phyloP scores from a whole-genome alignment of 1,284 basidiomycete genomes.

The Agaricales sp. region DNA sequence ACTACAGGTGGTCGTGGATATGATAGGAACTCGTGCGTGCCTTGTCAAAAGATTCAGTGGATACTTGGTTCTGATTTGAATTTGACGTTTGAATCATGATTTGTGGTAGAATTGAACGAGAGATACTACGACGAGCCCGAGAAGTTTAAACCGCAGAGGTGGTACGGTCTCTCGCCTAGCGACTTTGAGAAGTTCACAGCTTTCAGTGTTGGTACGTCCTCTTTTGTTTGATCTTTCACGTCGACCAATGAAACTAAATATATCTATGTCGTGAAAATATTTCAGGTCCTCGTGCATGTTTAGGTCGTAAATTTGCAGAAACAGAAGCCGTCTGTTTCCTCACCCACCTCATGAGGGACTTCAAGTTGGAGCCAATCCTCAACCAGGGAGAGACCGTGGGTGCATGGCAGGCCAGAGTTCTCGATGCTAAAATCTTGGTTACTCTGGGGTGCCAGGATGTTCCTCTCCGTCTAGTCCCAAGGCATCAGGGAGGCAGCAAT shows the following conservation, averaged over 20 bases:
- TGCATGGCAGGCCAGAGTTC: conserved; percentile 8
- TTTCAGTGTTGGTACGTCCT: conserved; percentile 1
- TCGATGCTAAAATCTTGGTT: conserved; percentile 10
- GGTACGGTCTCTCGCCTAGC: neutral
- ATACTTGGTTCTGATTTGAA: neutral
- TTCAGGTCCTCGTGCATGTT: neutral
- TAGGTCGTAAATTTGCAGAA: neutral
- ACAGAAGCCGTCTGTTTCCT: neutral
- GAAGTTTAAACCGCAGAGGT: neutral
- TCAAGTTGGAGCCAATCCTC: conserved; percentile 2
- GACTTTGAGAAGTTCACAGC: conserved; percentile 1
- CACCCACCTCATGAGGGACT: neutral
- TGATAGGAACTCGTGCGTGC: neutral
- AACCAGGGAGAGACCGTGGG: conserved; percentile 6
- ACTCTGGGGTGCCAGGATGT: conserved; percentile 9
- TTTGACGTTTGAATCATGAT: neutral
- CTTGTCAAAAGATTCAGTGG: too few relatives aligned
- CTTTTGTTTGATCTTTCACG: neutral
- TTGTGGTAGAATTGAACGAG: neutral
- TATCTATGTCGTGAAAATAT: neutral
- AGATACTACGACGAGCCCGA: conserved; percentile 1
- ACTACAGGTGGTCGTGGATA: neutral
- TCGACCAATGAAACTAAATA: too few relatives aligned
- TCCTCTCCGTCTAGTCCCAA: too few relatives aligned
- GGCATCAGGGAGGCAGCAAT: too few relatives aligned